Conservation (phyloP, 1,284 basidiomycete genomes). For the Trichosporon inkin region DNA sequence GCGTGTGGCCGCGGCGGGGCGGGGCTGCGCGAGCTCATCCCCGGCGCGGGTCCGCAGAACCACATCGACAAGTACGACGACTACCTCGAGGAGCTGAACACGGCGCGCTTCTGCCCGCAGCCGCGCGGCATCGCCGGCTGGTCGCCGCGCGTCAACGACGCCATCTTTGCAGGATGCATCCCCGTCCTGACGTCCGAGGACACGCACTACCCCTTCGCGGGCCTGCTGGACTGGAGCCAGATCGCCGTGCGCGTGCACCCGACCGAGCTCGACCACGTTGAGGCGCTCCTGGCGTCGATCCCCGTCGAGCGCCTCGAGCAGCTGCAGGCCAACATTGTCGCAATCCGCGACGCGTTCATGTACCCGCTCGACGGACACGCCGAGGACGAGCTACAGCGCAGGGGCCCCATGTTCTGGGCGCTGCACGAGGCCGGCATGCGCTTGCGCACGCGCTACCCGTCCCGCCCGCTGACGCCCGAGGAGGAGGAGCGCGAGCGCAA, state of each 20-base stretch:
- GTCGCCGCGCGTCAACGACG: slow-evolving; percentile 52
- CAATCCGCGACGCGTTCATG: slow-evolving; percentile 52
- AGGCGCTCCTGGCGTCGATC: slow-evolving; percentile 48
- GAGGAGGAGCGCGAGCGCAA: not conserved
- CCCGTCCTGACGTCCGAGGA: slow-evolving; percentile 52
- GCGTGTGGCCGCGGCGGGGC: slow-evolving; percentile 45
- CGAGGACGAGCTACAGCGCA: slow-evolving; percentile 42
- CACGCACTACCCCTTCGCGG: slow-evolving; percentile 51
- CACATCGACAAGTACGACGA: slow-evolving; percentile 40
- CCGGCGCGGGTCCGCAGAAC: slow-evolving; percentile 39
- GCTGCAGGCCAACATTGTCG: slow-evolving; percentile 51
- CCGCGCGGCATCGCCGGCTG: slow-evolving; percentile 51
- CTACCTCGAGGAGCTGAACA: slow-evolving; percentile 50
- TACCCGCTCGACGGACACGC: slow-evolving; percentile 47
- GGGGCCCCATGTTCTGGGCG: slow-evolving; percentile 51
- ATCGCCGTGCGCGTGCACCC: slow-evolving; percentile 51
- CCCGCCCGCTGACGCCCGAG: not conserved
- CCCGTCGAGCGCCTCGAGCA: slow-evolving; percentile 45
- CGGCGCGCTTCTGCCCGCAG: slow-evolving; percentile 51
- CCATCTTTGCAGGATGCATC: slow-evolving; percentile 54
- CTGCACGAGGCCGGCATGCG: slow-evolving; percentile 50
- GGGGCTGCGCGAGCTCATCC: slow-evolving; percentile 39
- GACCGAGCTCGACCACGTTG: slow-evolving; percentile 50
- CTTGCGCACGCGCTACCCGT: slow-evolving; percentile 44
- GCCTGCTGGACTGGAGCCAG: slow-evolving; percentile 51